These are phyloP conservation scores for Botrytis byssoidea DNA, from an alignment of 2,329 filamentous ascomycete genomes.

Conservation along the genomic window DNA sequence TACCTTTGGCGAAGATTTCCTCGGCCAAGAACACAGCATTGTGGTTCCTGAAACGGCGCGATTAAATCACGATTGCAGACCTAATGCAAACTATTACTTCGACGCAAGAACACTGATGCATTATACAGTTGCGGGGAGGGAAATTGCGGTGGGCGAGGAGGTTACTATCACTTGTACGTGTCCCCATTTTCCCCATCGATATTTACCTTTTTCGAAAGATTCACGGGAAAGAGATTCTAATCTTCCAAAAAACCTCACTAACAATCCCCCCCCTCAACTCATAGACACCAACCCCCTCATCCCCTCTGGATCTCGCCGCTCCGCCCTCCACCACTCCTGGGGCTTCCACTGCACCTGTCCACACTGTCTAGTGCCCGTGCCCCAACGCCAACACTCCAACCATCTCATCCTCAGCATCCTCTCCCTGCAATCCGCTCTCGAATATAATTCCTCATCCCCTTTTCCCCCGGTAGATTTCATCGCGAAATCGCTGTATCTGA, in stretches of 20 bases:
- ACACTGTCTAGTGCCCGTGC: conserved; percentile 30
- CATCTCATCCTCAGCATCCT: neutral
- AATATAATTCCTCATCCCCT: neutral
- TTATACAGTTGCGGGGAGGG: conserved; percentile 40
- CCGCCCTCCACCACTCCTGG: conserved; percentile 39
- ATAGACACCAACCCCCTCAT: conserved; percentile 35
- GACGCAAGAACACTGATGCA: neutral
- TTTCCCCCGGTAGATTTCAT: neutral
- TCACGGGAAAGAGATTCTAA: too few relatives aligned
- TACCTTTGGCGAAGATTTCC: conserved; percentile 28
- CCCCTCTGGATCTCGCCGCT: conserved; percentile 33
- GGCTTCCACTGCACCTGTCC: conserved; percentile 43
- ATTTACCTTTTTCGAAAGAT: too few relatives aligned
- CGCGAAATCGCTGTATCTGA: neutral
- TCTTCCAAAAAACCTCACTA: too few relatives aligned
- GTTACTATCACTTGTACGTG: neutral
- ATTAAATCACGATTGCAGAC: conserved; percentile 44
- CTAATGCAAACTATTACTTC: conserved; percentile 36
- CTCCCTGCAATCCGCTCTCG: neutral
- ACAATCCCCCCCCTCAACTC: conserved; percentile 37
- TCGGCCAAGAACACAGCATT: conserved; percentile 20
- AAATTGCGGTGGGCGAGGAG: conserved; percentile 37
- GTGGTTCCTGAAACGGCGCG: conserved; percentile 29
- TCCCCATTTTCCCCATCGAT: neutral
- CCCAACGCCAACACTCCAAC: neutral